Conservation (phyloP, 2,329 filamentous ascomycete genomes). For the Cyphellophora attinorum region DNA sequence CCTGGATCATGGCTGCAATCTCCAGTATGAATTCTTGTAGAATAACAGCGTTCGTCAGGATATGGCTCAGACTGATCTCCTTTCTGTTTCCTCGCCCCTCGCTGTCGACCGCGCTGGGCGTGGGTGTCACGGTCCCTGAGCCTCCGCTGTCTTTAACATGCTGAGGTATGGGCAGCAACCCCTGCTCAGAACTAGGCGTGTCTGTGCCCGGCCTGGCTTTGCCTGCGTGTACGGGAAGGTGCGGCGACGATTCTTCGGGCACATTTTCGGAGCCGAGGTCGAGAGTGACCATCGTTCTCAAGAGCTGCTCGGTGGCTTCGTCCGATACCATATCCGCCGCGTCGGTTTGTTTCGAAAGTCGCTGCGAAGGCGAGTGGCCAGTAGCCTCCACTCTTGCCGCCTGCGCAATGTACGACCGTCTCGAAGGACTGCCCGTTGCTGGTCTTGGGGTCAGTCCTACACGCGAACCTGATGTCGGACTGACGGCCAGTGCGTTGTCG, state of each 20-base stretch:
- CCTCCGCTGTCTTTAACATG: conserved; percentile 5
- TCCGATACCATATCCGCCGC: background rate
- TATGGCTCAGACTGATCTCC: conserved; percentile 62
- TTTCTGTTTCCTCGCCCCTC: conserved; percentile 15
- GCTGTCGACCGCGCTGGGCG: conserved; percentile 1
- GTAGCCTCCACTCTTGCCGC: background rate
- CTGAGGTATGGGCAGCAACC: background rate
- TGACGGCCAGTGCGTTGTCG: background rate
- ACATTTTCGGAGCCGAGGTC: conserved; percentile 2
- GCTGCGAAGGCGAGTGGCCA: conserved; percentile 1
- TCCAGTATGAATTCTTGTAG: conserved; percentile 74
- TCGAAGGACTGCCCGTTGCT: background rate
- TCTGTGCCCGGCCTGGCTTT: conserved; percentile 1
- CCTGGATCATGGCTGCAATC: conserved; percentile 63
- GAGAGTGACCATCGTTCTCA: conserved; percentile 11
- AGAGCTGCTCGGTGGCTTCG: conserved; percentile 1
- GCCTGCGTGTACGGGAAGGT: conserved; percentile 8
- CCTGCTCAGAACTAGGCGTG: background rate
- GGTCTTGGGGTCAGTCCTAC: background rate
- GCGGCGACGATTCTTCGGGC: conserved; percentile 11
- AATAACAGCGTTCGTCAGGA: conserved; percentile 70
- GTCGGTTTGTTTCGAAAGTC: background rate
- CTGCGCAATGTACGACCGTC: conserved; percentile 1
- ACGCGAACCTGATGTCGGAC: background rate
- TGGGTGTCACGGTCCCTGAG: conserved; percentile 13